phyloP scores from a whole-genome alignment of 2,329 filamentous ascomycete species.

The Calonectria pseudoturangicola region DNA sequence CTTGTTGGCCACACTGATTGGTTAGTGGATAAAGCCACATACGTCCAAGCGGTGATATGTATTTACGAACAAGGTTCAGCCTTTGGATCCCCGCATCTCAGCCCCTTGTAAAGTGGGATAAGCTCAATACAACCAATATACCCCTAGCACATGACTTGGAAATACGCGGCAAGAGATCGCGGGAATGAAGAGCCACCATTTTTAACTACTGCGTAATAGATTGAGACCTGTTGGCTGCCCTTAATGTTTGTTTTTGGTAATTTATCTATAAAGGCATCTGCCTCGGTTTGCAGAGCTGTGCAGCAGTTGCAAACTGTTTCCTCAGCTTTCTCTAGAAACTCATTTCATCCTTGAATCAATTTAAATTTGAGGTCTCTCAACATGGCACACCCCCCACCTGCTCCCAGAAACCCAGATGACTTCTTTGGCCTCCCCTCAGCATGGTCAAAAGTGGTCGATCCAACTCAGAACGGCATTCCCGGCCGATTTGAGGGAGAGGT shows the following conservation, averaged over 20 bases:
- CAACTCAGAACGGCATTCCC: background rate
- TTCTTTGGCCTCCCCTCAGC: slow-evolving; percentile 19
- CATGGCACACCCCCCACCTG: background rate
- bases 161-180: slow-evolving; percentile 1
- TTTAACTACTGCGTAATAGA: background rate
- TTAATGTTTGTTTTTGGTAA: background rate
- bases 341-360: background rate
- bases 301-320: background rate
- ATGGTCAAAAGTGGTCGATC: slow-evolving; percentile 12
- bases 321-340: background rate
- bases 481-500: slow-evolving; percentile 17
- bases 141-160: background rate
- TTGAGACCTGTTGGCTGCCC: background rate
- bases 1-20: background rate
- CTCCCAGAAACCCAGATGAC: slow-evolving; percentile 4
- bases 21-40: background rate
- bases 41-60: background rate
- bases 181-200: background rate
- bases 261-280: background rate
- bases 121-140: no score
- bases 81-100: background rate
- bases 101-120: background rate
- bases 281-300: background rate
- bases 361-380: no score
- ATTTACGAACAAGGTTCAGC: slow-evolving; percentile 15